Evolutionary conservation across 306 rosid genomes (phyloP).

Genomic region (Corylus avellana): DNA sequence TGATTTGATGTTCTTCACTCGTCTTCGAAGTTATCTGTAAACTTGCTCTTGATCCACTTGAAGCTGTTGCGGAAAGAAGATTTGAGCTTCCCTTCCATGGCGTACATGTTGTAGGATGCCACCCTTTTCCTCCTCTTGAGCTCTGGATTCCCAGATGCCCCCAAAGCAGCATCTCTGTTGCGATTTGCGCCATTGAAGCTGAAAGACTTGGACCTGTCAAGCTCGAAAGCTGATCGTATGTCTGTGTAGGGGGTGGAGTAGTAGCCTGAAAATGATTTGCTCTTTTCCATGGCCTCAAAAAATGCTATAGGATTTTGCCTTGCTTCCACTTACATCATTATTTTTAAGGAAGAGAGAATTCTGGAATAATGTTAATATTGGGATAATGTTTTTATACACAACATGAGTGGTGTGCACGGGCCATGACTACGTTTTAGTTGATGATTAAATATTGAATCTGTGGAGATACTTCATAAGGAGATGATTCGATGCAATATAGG

Average conservation of each 20-base stretch:
- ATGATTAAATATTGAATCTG: background rate
- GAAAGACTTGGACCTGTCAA: constrained; percentile 41
- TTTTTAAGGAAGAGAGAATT: background rate
- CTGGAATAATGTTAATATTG: no score
- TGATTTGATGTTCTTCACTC: constrained; percentile 13
- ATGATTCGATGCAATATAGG: background rate
- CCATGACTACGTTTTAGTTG: background rate
- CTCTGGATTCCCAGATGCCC: constrained; percentile 42
- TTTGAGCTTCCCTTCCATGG: constrained; percentile 62
- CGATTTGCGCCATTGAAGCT: constrained; percentile 52
- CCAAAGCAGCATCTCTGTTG: constrained; percentile 37
- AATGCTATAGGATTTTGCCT: background rate
- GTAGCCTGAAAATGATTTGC: constrained; percentile 51
- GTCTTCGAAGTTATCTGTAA: constrained; percentile 36
- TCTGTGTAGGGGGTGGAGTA: constrained; percentile 33
- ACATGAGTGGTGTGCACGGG: background rate
- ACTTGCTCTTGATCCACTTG: constrained; percentile 72
- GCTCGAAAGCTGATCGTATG: constrained; percentile 40
- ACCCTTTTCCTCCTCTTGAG: constrained; percentile 59
- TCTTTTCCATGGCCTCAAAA: constrained; percentile 47
- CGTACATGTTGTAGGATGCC: constrained; percentile 53
- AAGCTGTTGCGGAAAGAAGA: constrained; percentile 59
- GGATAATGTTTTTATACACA: no score
- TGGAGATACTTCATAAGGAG: background rate
- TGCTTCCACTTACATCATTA: background rate